Evolutionary conservation across 352 stramenopile genomes (phyloP), one percentile per base, ranked within the genome.

Genomic region (Phytophthora nicotianae): DNA sequence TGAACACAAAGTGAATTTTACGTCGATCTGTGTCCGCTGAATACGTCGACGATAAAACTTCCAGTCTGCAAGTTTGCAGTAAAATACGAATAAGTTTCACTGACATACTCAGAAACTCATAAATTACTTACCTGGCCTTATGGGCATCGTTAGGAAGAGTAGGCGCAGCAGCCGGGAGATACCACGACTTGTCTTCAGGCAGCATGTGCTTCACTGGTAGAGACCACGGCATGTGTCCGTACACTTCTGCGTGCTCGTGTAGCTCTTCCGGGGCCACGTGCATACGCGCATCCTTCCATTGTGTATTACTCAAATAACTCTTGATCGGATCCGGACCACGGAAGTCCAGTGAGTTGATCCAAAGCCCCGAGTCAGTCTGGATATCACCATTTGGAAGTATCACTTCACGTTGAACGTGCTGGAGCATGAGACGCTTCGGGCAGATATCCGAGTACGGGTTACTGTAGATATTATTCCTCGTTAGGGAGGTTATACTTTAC

Each of bases 381-480:
- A 88, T 46, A 14, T 72, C 65, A 2, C 77, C 82, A 32, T 77
- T 84, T 5, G 74, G 56, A 21, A 81, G 69, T 37, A 72, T 35
- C 6, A 82, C 61, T 35, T 89, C 64, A 37, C 84, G 81, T 38
- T 89, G 52, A 23, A 93, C 75, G 48, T 93, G 84, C 58, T 91
- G 83, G 4, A 93, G 32, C 56, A 83, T 82, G 21, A 90, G 5
- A 17, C 82, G 78, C 62, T 91, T 93, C 13, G 84, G 84, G 21
- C 79, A 90, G 21, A 79, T 63, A 24, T 79, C 65, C 10, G 84
- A 88, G 68, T 93, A 93, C n/a, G 84, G 78, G 48, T 93, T 91
- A 14, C 83, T 93, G 58, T 14, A 62, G 32, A 38, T 13, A n/a
- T 38, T 17, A 38, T 16, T 11, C 32, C 10, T 38, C 5, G 32